phyloP scores from a whole-genome alignment of 345 rosid species.

The Crucihimalaya himalaica region DNA sequence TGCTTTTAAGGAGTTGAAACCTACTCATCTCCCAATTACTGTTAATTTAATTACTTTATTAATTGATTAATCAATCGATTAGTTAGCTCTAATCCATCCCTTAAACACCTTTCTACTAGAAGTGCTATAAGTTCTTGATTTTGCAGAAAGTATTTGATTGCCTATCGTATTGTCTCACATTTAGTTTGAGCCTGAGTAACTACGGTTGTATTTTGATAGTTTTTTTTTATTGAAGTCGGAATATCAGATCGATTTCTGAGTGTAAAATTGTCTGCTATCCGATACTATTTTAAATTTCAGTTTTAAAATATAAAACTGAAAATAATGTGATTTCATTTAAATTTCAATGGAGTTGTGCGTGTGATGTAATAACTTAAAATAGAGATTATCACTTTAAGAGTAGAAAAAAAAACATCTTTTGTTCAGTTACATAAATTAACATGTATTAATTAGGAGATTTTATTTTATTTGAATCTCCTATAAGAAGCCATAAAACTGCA shows the following conservation, averaged over 20 bases:
- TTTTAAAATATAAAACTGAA: no score
- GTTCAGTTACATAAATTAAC: no score
- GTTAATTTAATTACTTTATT: slow-evolving; percentile 15
- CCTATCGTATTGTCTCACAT: slow-evolving; percentile 5
- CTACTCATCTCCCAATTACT: slow-evolving; percentile 44
- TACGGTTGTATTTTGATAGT: background rate
- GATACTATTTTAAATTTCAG: no score
- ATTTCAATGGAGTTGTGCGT: background rate
- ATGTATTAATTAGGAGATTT: no score
- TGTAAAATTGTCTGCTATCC: no score
- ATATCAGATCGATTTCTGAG: background rate
- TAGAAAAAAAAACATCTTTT: no score
- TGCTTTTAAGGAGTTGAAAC: slow-evolving; percentile 76
- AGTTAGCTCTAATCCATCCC: slow-evolving; percentile 22
- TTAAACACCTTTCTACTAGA: background rate
- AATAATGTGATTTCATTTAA: background rate
- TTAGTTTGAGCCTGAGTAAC: slow-evolving; percentile 22
- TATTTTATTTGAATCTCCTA: no score
- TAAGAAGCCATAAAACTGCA: no score
- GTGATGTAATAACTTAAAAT: background rate
- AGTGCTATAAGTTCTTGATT: slow-evolving; percentile 14
- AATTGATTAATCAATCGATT: slow-evolving; percentile 7
- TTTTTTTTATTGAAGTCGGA: background rate
- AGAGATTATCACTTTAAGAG: no score
- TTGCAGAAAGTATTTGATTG: background rate